Evolutionary conservation across 2,329 filamentous ascomycete species (phyloP), one percentile per base, ranked within the genome.

Genomic region (Karstenula rhodostoma): DNA sequence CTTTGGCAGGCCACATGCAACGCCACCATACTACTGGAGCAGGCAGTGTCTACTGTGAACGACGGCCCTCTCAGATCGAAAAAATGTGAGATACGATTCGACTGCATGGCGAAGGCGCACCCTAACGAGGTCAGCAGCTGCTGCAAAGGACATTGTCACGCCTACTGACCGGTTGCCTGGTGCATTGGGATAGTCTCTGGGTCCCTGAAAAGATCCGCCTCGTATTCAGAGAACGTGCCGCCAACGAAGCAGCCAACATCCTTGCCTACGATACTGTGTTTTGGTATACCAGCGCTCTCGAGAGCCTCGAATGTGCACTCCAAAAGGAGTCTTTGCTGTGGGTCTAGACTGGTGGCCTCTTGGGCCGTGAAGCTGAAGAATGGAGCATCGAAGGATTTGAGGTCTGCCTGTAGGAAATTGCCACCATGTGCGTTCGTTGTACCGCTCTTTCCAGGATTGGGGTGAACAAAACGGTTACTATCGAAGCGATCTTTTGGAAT

Each of bases 401-500:
- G 27, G 27, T 70, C 69, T 15, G 68, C 60, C 1, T 60, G 56
- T 1, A 75, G 55, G 23, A 75, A 73, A 43, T 69, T 64, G 3
- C 65, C 68, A 10, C 67, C 67, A 6, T 54, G 55, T n/a, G 67
- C 63, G 1, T 73, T 69, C 63, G 79, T 79, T 1, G 78, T 80
- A 1, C 71, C 61, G 0, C 73, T 75, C 40, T 79, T 79, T 5
- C 59, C 67, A 0, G 77, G 66, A 40, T 72, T 70, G 0, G 69
- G 69, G 62, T 82, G 79, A 19, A 71, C 78, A 58, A 80, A 80
- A 0, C 74, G 74, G 2, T 70, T 56, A 0, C 76, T 23, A 35
- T 73, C 76, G 65, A 79, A 82, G 3, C 78, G 67, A n/a, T 76
- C 72, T 17, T 70, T 60, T 6, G 79, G 79, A 9, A 79, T 76